phyloP scores from a whole-genome alignment of 805 yeast genomes.

The Metschnikowia similis region DNA sequence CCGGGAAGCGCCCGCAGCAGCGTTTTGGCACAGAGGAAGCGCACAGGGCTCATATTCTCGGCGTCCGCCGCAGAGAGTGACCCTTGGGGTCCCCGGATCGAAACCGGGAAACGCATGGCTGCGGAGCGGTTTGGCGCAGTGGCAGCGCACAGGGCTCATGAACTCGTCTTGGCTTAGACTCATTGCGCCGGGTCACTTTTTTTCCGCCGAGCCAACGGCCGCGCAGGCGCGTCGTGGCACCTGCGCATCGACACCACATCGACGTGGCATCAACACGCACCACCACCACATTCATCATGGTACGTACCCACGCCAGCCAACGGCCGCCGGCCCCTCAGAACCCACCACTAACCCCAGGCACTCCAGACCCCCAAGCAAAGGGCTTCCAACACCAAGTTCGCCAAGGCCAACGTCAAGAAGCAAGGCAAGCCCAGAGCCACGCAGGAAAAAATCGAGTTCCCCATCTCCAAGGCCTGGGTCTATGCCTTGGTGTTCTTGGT shows the following conservation, averaged over 20 bases:
- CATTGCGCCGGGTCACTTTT: no score
- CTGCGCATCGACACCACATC: background rate
- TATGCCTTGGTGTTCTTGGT: constrained; percentile 58
- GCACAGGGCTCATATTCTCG: constrained; percentile 86
- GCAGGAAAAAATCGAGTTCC: constrained; percentile 38
- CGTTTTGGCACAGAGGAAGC: constrained; percentile 99
- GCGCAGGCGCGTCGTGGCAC: no score
- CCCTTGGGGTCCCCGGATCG: constrained; percentile 98
- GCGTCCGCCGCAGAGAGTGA: constrained; percentile 16
- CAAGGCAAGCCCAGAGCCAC: constrained; percentile 65
- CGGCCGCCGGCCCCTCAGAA: no score
- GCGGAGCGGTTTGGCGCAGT: no score
- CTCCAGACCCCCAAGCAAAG: constrained; percentile 84
- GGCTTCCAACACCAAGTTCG: constrained; percentile 80
- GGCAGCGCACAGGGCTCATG: no score
- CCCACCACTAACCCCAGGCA: constrained; percentile 37
- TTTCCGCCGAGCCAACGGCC: no score
- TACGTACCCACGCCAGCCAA: background rate
- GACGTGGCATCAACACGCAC: background rate
- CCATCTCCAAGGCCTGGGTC: constrained; percentile 66
- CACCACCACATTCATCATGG: background rate
- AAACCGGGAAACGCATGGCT: constrained; percentile 81
- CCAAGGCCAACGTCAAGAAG: constrained; percentile 64
- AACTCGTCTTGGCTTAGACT: no score
- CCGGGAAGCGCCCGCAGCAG: constrained; percentile 28